Conservation (phyloP, 371 early-diverging fungal species). For the Mucor lusitanicus region DNA sequence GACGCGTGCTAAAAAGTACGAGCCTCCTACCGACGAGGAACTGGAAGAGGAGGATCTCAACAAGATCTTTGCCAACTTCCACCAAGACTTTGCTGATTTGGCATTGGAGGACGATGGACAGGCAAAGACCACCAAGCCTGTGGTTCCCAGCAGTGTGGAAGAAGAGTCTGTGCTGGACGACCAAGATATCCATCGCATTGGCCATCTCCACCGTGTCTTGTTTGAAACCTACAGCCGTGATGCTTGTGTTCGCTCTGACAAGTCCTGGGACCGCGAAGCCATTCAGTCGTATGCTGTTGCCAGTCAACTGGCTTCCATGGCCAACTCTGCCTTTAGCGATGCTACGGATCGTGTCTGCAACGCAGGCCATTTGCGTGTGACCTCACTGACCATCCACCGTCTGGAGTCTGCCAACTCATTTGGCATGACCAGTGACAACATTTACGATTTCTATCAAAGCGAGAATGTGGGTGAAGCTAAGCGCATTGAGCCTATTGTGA, state of each 20-base stretch:
- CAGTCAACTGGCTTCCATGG: conserved; percentile 39
- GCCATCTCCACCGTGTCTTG: conserved; percentile 38
- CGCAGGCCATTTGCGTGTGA: conserved; percentile 40
- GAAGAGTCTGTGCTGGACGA: conserved; percentile 59
- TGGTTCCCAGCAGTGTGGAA: conserved; percentile 39
- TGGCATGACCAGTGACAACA: conserved; percentile 38
- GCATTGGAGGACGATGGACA: conserved; percentile 29
- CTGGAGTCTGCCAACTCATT: conserved; percentile 44
- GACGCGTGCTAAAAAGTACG: conserved; percentile 66
- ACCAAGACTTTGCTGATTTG: conserved; percentile 58
- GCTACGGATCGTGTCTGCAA: conserved; percentile 29
- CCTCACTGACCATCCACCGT: conserved; percentile 34
- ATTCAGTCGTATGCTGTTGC: conserved; percentile 41
- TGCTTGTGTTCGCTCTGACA: conserved; percentile 13
- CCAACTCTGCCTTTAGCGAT: conserved; percentile 30
- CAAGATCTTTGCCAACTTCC: conserved; percentile 80
- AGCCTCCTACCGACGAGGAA: conserved; percentile 71
- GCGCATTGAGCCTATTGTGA: conserved; percentile 65
- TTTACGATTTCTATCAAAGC: conserved; percentile 92
- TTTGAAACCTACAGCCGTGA: conserved; percentile 35
- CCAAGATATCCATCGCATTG: conserved; percentile 56
- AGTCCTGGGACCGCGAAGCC: conserved; percentile 30
- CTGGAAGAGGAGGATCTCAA: conserved; percentile 70
- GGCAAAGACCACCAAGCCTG: neutral
- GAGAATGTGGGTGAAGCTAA: conserved; percentile 76